Evolutionary conservation across 1,284 basidiomycete genomes (phyloP), one percentile per base, ranked within the genome.

Genomic region (Takashimella koratensis): DNA sequence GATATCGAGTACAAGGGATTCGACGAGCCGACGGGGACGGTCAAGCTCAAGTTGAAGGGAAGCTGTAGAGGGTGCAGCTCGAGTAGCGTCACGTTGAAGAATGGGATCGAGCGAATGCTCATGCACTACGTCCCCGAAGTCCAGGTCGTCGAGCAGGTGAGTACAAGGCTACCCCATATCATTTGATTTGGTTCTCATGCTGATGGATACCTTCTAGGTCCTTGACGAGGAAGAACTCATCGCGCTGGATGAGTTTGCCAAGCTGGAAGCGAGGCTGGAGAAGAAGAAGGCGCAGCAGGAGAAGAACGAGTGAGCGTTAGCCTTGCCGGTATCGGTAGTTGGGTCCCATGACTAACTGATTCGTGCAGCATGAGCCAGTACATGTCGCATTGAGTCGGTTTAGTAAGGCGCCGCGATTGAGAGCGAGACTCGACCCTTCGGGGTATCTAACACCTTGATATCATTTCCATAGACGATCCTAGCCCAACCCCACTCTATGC

Each of bases 121-220:
- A 95, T 91, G 90, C 95, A 98, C 76, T 98, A 98, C 69, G 90
- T 98, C 52, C 95, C 95, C 5, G 94, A 98, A 76, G 95, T 98
- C 27, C 88, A 95, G 75, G 86, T 85, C n/a, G 93, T 98, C 5
- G 90, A 97, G 68, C 93, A 98, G 84, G 90, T 87, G 58, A 71
- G 80, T 73, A 12, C 20, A 2, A n/a, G n/a, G n/a, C 22, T 13
- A 36, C 23, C 26, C 24, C 23, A 20, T 48, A 25, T 52, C 27
- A 43, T 49, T 52, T 44, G 47, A n/a, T 23, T 20, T 49, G 23
- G 45, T 3, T 22, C 3, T 45, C 23, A 13, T 45, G 19, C 25
- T 22, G 5, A 2, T 45, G 8, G 30, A 36, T 16, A 36, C 10
- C 16, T 36, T 16, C 8, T 16, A 36, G 30, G 81, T 97, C 5